Base-by-base conservation (phyloP, 208 protist species). In the Kentomonas sorsogonicus region DNA sequence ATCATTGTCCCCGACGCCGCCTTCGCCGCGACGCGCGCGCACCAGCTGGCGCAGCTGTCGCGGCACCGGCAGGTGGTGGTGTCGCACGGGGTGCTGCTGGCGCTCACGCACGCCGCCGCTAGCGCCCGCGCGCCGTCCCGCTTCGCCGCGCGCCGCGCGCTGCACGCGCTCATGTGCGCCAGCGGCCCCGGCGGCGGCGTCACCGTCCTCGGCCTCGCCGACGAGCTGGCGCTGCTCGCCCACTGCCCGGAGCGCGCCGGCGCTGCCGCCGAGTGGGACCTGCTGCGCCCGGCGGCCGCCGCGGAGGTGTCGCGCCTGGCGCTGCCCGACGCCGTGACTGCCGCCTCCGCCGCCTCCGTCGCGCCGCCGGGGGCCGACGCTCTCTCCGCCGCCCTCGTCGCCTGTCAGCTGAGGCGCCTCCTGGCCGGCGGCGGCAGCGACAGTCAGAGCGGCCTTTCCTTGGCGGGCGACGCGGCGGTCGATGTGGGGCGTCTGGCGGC, bases 31-130 rank as follows among this genome's bases (percentile, higher is more conserved):
- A 51, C 60, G 10, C 54, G 67, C 53, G 78, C 86, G 41, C 66
- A 80, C 36, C 83, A 87, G 50, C 66, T 93, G 10, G 51, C 70
- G 2, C 83, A 86, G 46, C 61, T 93, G 13, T 67, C 66, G 7
- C 62, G 63, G 6, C 83, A 93, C 53, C 76, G 86, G 22, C 83
- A 93, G 67, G 66, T 93, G 9, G 65, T 93, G 29, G 31, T 93
- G 23, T 78, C 80, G 5, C 80, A 89, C 58, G 69, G 75, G n/a
- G 83, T 89, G 20, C 59, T 93, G 30, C 58, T 93, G 0, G 79
- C 77, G 20, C 48, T 91, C 11, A 67, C 79, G 18, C 53, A 58
- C 11, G 65, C 69, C 2, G 77, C 79, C 29, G 31, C 65, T 15
- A 68, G 63, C 4, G 34, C 60, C 41, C 44, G 67, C 29, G 72